These are phyloP conservation scores for Phytophthora litchii DNA, from an alignment of 352 stramenopile genomes.

Conservation along the genomic window DNA sequence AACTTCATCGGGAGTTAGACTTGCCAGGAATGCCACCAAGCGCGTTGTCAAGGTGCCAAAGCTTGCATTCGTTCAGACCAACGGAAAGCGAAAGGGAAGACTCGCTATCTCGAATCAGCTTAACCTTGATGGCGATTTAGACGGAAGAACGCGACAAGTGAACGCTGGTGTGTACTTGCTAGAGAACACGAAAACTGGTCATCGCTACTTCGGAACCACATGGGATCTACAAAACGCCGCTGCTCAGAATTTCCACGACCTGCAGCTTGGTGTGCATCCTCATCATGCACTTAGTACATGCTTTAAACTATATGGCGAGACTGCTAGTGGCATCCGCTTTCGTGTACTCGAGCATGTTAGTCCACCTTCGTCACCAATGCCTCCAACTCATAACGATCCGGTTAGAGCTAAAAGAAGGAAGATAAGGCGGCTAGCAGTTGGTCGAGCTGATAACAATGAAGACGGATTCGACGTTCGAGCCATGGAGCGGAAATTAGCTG, in stretches of 20 bases:
- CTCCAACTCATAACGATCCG: slow-evolving; percentile 3
- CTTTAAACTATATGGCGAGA: slow-evolving; percentile 49
- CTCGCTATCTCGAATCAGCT: slow-evolving; percentile 39
- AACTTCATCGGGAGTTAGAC: slow-evolving; percentile 2
- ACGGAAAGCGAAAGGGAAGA: slow-evolving; percentile 16
- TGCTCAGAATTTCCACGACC: slow-evolving; percentile 52
- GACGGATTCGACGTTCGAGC: slow-evolving; percentile 54
- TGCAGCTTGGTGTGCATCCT: slow-evolving; percentile 45
- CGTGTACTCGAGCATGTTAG: slow-evolving; percentile 59
- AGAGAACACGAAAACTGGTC: slow-evolving; percentile 65
- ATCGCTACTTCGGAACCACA: slow-evolving; percentile 68
- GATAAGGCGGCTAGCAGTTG: slow-evolving; percentile 4
- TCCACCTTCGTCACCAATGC: slow-evolving; percentile 14
- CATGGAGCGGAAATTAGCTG: slow-evolving; percentile 53
- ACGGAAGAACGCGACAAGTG: slow-evolving; percentile 37
- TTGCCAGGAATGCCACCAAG: slow-evolving; percentile 12
- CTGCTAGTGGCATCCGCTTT: slow-evolving; percentile 55
- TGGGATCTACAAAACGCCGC: slow-evolving; percentile 72
- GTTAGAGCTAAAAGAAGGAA: slow-evolving; percentile 15
- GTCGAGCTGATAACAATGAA: slow-evolving; percentile 7
- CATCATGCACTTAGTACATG: slow-evolving; percentile 50
- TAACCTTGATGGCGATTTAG: slow-evolving; percentile 8
- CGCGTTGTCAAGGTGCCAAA: slow-evolving; percentile 42
- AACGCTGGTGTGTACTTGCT: slow-evolving; percentile 75
- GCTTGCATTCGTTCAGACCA: slow-evolving; percentile 16